phyloP scores from a whole-genome alignment of 202 grass and related monocot species.

The Musa balbisiana region DNA sequence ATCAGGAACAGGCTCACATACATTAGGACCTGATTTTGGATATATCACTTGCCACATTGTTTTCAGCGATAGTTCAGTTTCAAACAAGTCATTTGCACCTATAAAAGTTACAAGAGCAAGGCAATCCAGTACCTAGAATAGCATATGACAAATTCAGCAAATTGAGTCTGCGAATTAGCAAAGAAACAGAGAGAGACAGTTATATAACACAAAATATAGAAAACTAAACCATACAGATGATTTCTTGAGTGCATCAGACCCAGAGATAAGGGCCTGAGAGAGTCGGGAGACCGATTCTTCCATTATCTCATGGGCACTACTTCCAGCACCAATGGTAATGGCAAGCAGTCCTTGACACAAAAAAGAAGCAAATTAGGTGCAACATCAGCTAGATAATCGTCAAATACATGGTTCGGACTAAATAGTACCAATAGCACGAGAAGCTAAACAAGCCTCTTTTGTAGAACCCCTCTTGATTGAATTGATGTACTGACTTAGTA shows the following conservation, averaged over 20 bases:
- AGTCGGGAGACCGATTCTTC: slow-evolving; percentile 57
- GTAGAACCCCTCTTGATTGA: slow-evolving; percentile 18
- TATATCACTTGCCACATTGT: slow-evolving; percentile 93
- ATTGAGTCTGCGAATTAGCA: slow-evolving; percentile 1
- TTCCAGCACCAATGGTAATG: slow-evolving; percentile 73
- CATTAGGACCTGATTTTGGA: slow-evolving; percentile 91
- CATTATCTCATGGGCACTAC: slow-evolving; percentile 70
- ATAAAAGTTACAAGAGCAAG: slow-evolving; percentile 75
- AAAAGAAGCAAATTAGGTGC: background rate
- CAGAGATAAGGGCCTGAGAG: slow-evolving; percentile 53
- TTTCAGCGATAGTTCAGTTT: slow-evolving; percentile 73
- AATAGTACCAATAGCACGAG: slow-evolving; percentile 52
- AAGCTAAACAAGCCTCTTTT: slow-evolving; percentile 29
- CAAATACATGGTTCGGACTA: background rate
- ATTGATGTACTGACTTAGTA: slow-evolving; percentile 10
- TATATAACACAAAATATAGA: background rate
- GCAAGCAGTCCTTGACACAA: slow-evolving; percentile 54
- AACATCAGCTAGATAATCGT: slow-evolving; percentile 6
- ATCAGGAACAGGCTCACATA: slow-evolving; percentile 4
- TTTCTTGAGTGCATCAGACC: slow-evolving; percentile 63
- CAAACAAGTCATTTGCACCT: slow-evolving; percentile 80
- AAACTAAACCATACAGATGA: slow-evolving; percentile 39
- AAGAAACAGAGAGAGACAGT: background rate
- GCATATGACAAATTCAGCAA: slow-evolving; percentile 1
- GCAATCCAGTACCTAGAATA: slow-evolving; percentile 67